Percentiles rank a stretch among this genome's conserved stretches.
phyloP scores from a whole-genome alignment of 768 basidiomycete genomes.

The Candolleomyces efflorescens region DNA sequence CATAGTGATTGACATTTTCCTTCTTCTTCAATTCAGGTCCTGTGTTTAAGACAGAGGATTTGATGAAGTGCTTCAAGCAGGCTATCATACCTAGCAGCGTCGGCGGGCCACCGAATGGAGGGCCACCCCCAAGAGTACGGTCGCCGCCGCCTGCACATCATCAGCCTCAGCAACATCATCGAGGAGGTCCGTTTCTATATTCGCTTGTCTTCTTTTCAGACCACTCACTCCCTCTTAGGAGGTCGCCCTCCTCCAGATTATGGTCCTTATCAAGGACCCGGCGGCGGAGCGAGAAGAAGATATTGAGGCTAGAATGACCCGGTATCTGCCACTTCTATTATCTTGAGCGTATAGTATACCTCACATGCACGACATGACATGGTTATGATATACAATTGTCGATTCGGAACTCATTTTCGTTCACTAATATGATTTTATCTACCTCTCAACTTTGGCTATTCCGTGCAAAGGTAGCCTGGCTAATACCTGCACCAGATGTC shows the following conservation, averaged over 20 bases:
- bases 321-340: no score
- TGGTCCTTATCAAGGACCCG: conserved; percentile 80
- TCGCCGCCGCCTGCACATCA: conserved; percentile 28
- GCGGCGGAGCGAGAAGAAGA: conserved; percentile 14
- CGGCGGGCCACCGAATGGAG: conserved; percentile 40
- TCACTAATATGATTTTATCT: no score
- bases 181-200: conserved; percentile 8
- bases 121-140: conserved; percentile 27
- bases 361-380: no score
- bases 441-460: no score
- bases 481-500: no score
- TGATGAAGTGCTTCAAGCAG: conserved; percentile 80
- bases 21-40: conserved; percentile 52
- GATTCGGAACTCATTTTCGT: no score
- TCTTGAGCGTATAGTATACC: no score
- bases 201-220: neutral
- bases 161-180: neutral
- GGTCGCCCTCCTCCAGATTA: conserved; percentile 84
- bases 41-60: conserved; percentile 84
- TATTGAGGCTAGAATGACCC: no score
- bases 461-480: no score
- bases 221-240: conserved; percentile 26
- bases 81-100: conserved; percentile 71
- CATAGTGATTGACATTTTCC: conserved; percentile 2
- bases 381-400: no score